A percentile compares a stretch with the other conserved stretches of the same genome.
Evolutionary conservation across 2,329 filamentous ascomycete species (phyloP).

Genomic region (Talaromyces albobiverticillius): DNA sequence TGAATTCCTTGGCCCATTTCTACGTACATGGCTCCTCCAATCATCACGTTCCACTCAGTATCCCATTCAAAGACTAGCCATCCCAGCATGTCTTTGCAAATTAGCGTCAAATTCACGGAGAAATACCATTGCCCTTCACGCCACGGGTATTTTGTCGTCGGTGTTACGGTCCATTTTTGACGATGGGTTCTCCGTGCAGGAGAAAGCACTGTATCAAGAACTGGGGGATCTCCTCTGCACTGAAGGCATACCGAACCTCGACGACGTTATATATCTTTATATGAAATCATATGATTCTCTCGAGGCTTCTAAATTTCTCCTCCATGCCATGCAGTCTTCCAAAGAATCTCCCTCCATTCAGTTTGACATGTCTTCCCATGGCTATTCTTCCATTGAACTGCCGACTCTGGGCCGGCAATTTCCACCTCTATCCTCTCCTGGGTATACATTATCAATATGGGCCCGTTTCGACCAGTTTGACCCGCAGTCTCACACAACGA

Average conservation of each 20-base stretch:
- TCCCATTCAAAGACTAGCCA: constrained; percentile 48
- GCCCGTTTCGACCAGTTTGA: constrained; percentile 86
- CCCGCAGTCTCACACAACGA: constrained; percentile 77
- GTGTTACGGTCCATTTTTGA: constrained; percentile 64
- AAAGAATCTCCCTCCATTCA: constrained; percentile 82
- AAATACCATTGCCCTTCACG: constrained; percentile 70
- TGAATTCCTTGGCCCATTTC: constrained; percentile 36
- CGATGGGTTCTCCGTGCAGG: constrained; percentile 52
- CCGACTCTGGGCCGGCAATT: constrained; percentile 81
- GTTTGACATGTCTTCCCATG: constrained; percentile 85
- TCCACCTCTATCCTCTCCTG: constrained; percentile 71
- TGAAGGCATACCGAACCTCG: constrained; percentile 75
- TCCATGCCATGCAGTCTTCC: constrained; percentile 71
- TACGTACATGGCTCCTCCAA: constrained; percentile 55
- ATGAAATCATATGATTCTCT: constrained; percentile 52
- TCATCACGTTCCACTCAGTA: constrained; percentile 52
- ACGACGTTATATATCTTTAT: constrained; percentile 77
- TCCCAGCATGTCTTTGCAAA: constrained; percentile 62
- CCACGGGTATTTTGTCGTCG: constrained; percentile 66
- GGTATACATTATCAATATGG: constrained; percentile 91
- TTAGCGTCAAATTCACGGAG: constrained; percentile 61
- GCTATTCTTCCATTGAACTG: constrained; percentile 86
- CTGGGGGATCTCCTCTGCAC: constrained; percentile 67
- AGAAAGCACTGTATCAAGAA: constrained; percentile 60
- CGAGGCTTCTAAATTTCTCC: constrained; percentile 63